Evolutionary conservation across 78 protist genomes (phyloP).

Genomic region (Cavenderia fasciculata): DNA sequence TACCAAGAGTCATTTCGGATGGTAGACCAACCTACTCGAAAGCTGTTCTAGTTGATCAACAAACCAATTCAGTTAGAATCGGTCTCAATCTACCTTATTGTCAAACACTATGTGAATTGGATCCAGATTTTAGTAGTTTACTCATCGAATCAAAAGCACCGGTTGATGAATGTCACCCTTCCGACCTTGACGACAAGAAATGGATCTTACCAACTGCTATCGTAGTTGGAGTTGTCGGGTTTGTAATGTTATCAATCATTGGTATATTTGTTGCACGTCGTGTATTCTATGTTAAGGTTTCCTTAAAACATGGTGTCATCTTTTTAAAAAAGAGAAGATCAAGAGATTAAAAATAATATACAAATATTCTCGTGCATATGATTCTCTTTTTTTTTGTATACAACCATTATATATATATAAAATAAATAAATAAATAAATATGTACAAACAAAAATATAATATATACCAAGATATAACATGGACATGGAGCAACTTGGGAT

Average conservation of each 20-base stretch:
- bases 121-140: constrained; percentile 2
- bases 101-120: not conserved
- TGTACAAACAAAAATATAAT: too few species aligned
- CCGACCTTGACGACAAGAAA: not conserved
- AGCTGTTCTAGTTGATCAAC: not conserved
- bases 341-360: not conserved
- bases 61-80: not conserved
- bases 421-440: too few species aligned
- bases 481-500: too few species aligned
- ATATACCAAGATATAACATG: too few species aligned
- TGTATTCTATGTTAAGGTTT: not conserved
- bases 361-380: too few species aligned
- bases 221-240: not conserved
- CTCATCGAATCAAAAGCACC: not conserved
- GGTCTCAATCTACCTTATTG: constrained; percentile 30
- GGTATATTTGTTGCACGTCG: not conserved
- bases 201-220: not conserved
- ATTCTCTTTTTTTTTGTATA: too few species aligned
- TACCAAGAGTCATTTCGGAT: constrained; percentile 28
- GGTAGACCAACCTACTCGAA: not conserved
- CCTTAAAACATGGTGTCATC: not conserved
- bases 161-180: not conserved
- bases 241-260: not conserved
- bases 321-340: not conserved
- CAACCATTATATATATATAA: too few species aligned